A percentile compares a stretch with the other conserved stretches of the same genome.
Conservation (phyloP, 1,284 basidiomycete species). For the Inonotus obliquus region DNA sequence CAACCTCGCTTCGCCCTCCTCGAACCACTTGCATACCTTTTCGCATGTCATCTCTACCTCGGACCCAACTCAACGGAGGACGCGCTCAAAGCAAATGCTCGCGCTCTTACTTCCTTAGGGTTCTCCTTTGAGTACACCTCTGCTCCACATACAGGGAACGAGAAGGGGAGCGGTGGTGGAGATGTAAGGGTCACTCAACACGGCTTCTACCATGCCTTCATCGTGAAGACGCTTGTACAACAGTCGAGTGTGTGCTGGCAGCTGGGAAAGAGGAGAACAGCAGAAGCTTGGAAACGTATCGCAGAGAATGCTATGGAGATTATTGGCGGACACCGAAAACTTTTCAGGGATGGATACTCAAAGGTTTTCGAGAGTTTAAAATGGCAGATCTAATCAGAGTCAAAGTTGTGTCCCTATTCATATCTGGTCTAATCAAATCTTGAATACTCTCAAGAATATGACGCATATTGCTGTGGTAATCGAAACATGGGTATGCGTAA, state of each 20-base stretch:
- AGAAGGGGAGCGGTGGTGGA: constrained; percentile 9
- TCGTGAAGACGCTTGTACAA: constrained; percentile 16
- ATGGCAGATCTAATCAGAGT: constrained; percentile 14
- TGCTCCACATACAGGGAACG: background rate
- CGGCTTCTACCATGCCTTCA: constrained; percentile 15
- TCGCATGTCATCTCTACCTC: constrained; percentile 17
- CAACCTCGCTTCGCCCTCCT: constrained; percentile 17
- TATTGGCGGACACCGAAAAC: constrained; percentile 12
- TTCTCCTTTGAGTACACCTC: constrained; percentile 14
- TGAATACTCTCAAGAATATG: background rate
- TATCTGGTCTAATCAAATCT: background rate
- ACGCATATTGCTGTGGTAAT: background rate
- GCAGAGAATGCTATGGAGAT: constrained; percentile 18
- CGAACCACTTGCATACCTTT: constrained; percentile 16
- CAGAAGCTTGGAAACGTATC: constrained; percentile 11
- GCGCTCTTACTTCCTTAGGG: constrained; percentile 12
- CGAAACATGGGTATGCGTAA: no score
- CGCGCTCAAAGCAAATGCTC: constrained; percentile 10
- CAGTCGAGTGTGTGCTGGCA: constrained; percentile 20
- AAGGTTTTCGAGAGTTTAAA: constrained; percentile 16
- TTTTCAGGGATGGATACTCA: constrained; percentile 16
- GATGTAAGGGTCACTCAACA: constrained; percentile 13
- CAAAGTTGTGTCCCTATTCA: background rate
- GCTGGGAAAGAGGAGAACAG: constrained; percentile 15
- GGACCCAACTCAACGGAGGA: constrained; percentile 13